Conservation (phyloP, 2,329 filamentous ascomycete species). For the Trichophyton schoenleinii region DNA sequence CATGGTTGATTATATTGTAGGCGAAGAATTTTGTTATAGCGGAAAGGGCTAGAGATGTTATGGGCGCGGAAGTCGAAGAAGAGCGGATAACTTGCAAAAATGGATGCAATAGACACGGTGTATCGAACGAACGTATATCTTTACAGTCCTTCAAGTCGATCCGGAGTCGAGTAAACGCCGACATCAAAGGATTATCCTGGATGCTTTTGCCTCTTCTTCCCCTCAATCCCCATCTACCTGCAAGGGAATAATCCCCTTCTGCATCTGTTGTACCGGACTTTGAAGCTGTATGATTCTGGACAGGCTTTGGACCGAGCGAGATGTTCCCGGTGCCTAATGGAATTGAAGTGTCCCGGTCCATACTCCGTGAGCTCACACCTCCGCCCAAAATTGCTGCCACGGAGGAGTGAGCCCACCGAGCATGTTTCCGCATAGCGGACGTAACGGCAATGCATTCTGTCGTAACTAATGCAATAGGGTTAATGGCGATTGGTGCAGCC, state of each 20-base stretch:
- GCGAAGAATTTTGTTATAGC: slow-evolving; percentile 94
- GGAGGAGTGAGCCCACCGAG: slow-evolving; percentile 87
- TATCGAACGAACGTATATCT: slow-evolving; percentile 84
- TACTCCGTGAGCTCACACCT: slow-evolving; percentile 36
- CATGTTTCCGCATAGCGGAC: slow-evolving; percentile 94
- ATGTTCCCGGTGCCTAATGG: slow-evolving; percentile 24
- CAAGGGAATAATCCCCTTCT: slow-evolving; percentile 37
- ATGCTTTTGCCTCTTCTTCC: slow-evolving; percentile 95
- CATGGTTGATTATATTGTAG: slow-evolving; percentile 75
- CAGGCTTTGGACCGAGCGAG: slow-evolving; percentile 12
- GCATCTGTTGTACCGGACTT: slow-evolving; percentile 14
- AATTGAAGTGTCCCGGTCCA: slow-evolving; percentile 32
- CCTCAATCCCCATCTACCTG: slow-evolving; percentile 81
- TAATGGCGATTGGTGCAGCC: slow-evolving; percentile 53
- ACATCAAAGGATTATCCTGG: slow-evolving; percentile 93
- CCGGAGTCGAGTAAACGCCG: slow-evolving; percentile 79
- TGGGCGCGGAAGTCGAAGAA: slow-evolving; percentile 88
- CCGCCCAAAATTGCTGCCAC: slow-evolving; percentile 91
- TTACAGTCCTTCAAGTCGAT: slow-evolving; percentile 77
- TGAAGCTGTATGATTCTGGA: slow-evolving; percentile 14
- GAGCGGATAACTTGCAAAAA: slow-evolving; percentile 95
- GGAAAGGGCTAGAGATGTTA: slow-evolving; percentile 85
- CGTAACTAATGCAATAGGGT: slow-evolving; percentile 84
- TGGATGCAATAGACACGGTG: slow-evolving; percentile 74
- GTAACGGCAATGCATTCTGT: slow-evolving; percentile 99